phyloP scores from a whole-genome alignment of 768 basidiomycete genomes.

The Suillus occidentalis region DNA sequence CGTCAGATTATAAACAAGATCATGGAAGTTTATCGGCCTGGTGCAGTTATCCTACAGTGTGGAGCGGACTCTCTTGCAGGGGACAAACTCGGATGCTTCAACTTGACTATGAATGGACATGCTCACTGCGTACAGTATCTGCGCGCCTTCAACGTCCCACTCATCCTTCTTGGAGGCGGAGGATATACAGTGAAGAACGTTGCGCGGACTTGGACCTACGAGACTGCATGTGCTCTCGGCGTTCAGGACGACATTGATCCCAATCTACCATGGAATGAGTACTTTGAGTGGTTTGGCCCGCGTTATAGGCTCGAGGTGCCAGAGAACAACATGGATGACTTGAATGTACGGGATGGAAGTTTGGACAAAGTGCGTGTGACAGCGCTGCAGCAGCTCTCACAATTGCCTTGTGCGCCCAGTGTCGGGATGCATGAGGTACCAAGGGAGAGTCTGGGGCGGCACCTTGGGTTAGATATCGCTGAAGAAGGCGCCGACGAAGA shows the following conservation, averaged over 20 bases:
- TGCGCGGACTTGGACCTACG: conserved; percentile 92
- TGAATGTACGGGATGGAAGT: conserved; percentile 79
- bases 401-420: conserved; percentile 75
- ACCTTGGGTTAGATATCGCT: conserved; percentile 56
- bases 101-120: conserved; percentile 94
- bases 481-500: conserved; percentile 44
- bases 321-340: conserved; percentile 92
- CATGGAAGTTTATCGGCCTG: conserved; percentile 84
- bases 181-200: conserved; percentile 98
- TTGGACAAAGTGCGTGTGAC: conserved; percentile 76
- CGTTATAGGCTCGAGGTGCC: conserved; percentile 90
- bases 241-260: conserved; percentile 75
- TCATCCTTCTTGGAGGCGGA: conserved; percentile 92
- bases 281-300: conserved; percentile 98
- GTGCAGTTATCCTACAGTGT: conserved; percentile 89
- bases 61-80: conserved; percentile 95
- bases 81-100: conserved; percentile 96
- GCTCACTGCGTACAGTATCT: conserved; percentile 89
- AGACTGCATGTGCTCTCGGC: conserved; percentile 94
- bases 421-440: conserved; percentile 87
- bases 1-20: conserved; percentile 77
- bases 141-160: conserved; percentile 76
- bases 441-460: conserved; percentile 59
- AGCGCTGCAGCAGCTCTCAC: conserved; percentile 54
- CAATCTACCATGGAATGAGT: conserved; percentile 82